A percentile compares a stretch with the other conserved stretches of the same genome.
These are phyloP conservation scores for Populus hybrid DNA, from an alignment of 441 rosid species.

Conservation along the genomic window DNA sequence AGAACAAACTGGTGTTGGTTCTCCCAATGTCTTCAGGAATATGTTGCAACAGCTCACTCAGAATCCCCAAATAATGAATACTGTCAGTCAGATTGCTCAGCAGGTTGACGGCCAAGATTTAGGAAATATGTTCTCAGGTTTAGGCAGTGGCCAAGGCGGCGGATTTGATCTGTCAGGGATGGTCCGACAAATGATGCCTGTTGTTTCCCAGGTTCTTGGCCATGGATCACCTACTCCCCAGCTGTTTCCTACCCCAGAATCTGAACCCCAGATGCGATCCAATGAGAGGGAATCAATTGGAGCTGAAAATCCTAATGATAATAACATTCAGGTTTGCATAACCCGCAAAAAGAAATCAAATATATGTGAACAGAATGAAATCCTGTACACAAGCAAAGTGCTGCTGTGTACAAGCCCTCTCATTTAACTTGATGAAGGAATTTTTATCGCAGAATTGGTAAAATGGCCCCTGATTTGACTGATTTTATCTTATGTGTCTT, in stretches of 20 bases:
- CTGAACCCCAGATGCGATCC: conserved; percentile 31
- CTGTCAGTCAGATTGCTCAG: conserved; percentile 86
- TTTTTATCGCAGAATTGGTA: background rate
- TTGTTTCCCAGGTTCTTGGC: conserved; percentile 79
- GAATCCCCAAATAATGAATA: conserved; percentile 80
- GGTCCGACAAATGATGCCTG: conserved; percentile 97
- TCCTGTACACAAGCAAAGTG: background rate
- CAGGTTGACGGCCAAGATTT: conserved; percentile 77
- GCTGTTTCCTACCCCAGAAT: conserved; percentile 20
- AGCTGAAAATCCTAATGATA: conserved; percentile 26
- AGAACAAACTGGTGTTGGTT: conserved; percentile 72
- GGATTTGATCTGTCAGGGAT: conserved; percentile 77
- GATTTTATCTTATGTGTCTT: background rate
- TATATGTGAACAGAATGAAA: background rate
- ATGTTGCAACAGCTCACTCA: conserved; percentile 83
- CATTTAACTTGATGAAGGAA: background rate
- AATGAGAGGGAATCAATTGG: conserved; percentile 24
- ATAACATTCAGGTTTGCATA: conserved; percentile 45
- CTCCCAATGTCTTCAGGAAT: conserved; percentile 74
- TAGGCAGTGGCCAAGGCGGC: conserved; percentile 58
- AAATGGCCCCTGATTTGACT: conserved; percentile 2
- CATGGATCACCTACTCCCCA: conserved; percentile 38
- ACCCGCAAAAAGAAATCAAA: background rate
- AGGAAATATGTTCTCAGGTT: conserved; percentile 69
- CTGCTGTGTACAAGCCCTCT: background rate